Percentiles rank a stretch among this genome's conserved stretches.
phyloP scores from a whole-genome alignment of 2,329 filamentous ascomycete genomes.

The Endoconidiophora polonica region DNA sequence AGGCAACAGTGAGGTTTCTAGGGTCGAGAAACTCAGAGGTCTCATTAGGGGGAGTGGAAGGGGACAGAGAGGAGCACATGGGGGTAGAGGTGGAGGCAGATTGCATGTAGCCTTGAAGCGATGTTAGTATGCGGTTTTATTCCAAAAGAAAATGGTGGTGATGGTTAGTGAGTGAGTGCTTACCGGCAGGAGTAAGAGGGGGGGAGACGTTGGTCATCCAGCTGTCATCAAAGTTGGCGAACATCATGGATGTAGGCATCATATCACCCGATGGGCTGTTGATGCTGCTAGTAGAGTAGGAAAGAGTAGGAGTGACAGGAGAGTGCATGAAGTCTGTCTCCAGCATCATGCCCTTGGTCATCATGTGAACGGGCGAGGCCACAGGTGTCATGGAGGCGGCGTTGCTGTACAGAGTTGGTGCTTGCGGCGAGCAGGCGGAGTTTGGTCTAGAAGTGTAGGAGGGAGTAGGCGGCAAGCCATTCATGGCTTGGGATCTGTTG shows the following conservation, averaged over 20 bases:
- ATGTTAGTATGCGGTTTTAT: constrained; percentile 13
- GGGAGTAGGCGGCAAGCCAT: constrained; percentile 27
- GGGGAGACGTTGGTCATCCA: constrained; percentile 67
- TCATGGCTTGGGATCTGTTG: no score
- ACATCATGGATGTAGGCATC: constrained; percentile 66
- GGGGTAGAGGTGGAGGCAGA: constrained; percentile 18
- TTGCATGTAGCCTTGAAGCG: constrained; percentile 13
- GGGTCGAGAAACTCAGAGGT: constrained; percentile 76
- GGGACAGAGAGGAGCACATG: constrained; percentile 71
- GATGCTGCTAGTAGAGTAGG: constrained; percentile 66
- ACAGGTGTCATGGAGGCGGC: constrained; percentile 51
- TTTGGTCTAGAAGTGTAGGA: constrained; percentile 49
- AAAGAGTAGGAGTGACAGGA: constrained; percentile 75
- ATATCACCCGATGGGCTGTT: constrained; percentile 73
- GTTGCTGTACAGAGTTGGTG: constrained; percentile 37
- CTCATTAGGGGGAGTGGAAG: constrained; percentile 58
- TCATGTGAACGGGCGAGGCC: constrained; percentile 55
- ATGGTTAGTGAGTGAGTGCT: constrained; percentile 23
- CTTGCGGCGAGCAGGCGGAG: constrained; percentile 45
- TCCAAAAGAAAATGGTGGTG: no score
- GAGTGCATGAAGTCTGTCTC: constrained; percentile 43
- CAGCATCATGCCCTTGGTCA: constrained; percentile 59
- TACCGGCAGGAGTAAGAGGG: constrained; percentile 71
- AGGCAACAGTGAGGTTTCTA: constrained; percentile 61
- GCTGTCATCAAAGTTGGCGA: constrained; percentile 58